phyloP scores from a whole-genome alignment of 2,329 filamentous ascomycete genomes.

The Ilyonectria mors-panacis region DNA sequence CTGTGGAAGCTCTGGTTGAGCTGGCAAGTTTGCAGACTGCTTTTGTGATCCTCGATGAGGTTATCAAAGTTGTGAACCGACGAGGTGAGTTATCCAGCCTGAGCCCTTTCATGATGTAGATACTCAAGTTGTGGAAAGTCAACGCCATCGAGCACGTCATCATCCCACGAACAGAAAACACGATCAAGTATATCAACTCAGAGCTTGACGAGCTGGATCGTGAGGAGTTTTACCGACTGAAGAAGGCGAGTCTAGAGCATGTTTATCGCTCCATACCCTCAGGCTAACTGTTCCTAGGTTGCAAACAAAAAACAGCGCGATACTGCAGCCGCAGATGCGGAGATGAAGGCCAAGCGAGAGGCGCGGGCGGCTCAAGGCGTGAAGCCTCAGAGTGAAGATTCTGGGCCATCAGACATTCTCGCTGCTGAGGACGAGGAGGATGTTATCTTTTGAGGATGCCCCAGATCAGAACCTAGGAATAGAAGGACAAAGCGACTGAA shows the following conservation, averaged over 20 bases:
- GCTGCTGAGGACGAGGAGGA: constrained; percentile 85
- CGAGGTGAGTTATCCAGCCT: constrained; percentile 72
- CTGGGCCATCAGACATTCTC: constrained; percentile 73
- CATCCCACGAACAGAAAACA: constrained; percentile 97
- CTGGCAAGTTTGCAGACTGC: constrained; percentile 96
- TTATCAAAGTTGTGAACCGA: constrained; percentile 98
- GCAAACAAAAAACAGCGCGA: constrained; percentile 88
- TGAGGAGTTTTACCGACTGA: constrained; percentile 97
- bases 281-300: constrained; percentile 61
- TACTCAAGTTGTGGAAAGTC: constrained; percentile 65
- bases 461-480: background rate
- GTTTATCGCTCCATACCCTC: too few species aligned
- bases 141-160: constrained; percentile 98
- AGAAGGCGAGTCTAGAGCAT: constrained; percentile 71
- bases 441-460: constrained; percentile 80
- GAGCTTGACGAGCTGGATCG: constrained; percentile 97
- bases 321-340: constrained; percentile 78
- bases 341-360: constrained; percentile 81
- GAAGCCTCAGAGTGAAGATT: constrained; percentile 57
- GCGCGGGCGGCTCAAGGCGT: constrained; percentile 56
- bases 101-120: background rate
- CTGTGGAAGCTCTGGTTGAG: constrained; percentile 96
- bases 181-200: constrained; percentile 99
- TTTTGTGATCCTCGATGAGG: constrained; percentile 97
- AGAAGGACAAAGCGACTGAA: background rate